Evolutionary conservation across 106 monocot genomes (phyloP), one percentile per base, ranked within the genome.

Genomic region (Acorus calamus): DNA sequence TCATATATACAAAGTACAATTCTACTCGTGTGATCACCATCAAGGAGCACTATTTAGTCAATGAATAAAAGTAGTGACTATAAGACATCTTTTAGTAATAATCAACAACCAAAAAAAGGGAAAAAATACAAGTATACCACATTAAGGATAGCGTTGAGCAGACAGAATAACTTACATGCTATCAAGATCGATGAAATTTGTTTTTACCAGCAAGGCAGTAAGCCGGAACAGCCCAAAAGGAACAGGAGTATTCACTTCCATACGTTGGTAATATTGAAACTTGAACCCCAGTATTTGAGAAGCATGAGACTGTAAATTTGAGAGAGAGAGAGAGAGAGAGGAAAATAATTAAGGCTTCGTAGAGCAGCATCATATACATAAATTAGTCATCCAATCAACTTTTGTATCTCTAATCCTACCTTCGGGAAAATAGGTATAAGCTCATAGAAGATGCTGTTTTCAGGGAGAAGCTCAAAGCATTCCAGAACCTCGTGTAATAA

Each of bases 271-370:
- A 53, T 88, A 98, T 47, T 98, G 98, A 65, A 98, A 98, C 77
- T 98, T 98, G 63, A 92, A 98, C 4, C 91, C 91, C 74, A 98
- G 70, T 67, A 98, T 88, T 72, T 98, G 88, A 74, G 98, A 83
- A 73, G 91, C 98, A 66, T 98, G 87, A 8, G 92, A 98, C 98
- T 94, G 82, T 10, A 53, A 48, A 59, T 69, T 74, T 43, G 45
- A 57, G 77, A 66, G 14, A 43, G 71, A 42, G n/a, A 28, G 28
- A 28, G 28, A 28, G 28, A 28, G 28, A 28, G 28, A 28, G 28
- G 28, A 28, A 28, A 28, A 28, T 28, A 28, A 28, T 28, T 28
- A 28, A 28, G 28, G 28, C 28, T 28, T 28, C 28, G 28, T 28
- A 28, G 28, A 28, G 28, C 28, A 28, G 28, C 28, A 28, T 28